A percentile compares a stretch with the other conserved stretches of the same genome.
These are phyloP conservation scores for Boletus huronensis DNA, from an alignment of 768 basidiomycete genomes.

Conservation along the genomic window DNA sequence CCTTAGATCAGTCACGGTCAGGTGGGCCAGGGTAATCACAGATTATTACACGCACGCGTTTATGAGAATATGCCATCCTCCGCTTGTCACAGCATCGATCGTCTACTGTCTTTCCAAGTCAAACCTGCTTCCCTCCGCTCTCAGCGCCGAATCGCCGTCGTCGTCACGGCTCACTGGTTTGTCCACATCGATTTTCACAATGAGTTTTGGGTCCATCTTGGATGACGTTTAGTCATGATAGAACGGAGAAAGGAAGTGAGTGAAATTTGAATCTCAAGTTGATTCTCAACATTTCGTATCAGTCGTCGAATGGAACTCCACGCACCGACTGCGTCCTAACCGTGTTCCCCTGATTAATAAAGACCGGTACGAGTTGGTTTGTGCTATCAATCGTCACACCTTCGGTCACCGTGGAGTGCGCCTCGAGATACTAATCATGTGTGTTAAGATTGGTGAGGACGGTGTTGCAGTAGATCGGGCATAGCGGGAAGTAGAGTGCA, in stretches of 20 bases:
- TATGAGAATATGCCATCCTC: too few relatives aligned
- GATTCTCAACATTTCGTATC: neutral
- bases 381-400: neutral
- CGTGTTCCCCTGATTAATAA: neutral
- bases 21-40: neutral
- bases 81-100: neutral
- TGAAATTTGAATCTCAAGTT: neutral
- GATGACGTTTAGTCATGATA: neutral
- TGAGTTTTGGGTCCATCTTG: neutral
- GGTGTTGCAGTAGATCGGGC: constrained; percentile 12
- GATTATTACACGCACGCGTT: too few relatives aligned
- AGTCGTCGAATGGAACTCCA: neutral
- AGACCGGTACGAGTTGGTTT: neutral
- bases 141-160: neutral
- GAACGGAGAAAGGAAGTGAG: too few relatives aligned
- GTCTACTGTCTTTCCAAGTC: neutral
- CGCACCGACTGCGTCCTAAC: neutral
- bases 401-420: neutral
- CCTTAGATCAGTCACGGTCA: neutral
- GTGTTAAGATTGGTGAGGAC: constrained; percentile 11
- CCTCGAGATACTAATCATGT: neutral
- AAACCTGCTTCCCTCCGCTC: neutral
- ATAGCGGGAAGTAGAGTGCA: constrained; percentile 4
- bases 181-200: neutral
- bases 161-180: neutral